Conservation (phyloP, 1,139 yeast species). For the Hansenula lynferdii region DNA sequence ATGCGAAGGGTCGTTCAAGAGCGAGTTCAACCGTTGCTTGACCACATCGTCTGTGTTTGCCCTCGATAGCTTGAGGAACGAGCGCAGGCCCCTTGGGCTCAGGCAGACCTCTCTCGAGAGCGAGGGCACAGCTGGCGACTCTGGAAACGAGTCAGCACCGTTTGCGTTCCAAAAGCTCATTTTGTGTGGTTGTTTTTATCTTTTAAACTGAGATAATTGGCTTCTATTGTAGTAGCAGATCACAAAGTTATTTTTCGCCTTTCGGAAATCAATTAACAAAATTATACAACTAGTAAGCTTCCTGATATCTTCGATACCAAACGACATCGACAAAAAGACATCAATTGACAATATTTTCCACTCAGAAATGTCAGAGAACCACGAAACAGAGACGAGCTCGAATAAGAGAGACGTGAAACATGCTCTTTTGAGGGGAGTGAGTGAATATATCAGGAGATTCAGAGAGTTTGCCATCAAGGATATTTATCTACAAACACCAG, state of each 20-base stretch:
- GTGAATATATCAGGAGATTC: conserved; percentile 1
- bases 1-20: conserved; percentile 14
- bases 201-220: no score
- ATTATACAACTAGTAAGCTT: no score
- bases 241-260: no score
- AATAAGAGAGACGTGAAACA: not conserved
- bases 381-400: no score
- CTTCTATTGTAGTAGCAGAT: no score
- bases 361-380: no score
- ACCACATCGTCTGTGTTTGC: conserved; percentile 39
- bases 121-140: conserved; percentile 8
- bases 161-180: conserved; percentile 18
- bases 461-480: conserved; percentile 2
- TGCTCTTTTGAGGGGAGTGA: not conserved
- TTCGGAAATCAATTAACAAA: no score
- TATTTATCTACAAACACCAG: no score
- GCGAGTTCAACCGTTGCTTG: conserved; percentile 32
- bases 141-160: conserved; percentile 12
- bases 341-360: no score
- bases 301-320: no score
- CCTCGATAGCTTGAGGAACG: conserved; percentile 37
- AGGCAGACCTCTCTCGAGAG: conserved; percentile 31
- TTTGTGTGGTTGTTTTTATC: no score
- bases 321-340: no score
- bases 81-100: conserved; percentile 32